These are phyloP conservation scores for Ogataea haglerorum DNA, from an alignment of 805 yeast genomes.

Conservation along the genomic window DNA sequence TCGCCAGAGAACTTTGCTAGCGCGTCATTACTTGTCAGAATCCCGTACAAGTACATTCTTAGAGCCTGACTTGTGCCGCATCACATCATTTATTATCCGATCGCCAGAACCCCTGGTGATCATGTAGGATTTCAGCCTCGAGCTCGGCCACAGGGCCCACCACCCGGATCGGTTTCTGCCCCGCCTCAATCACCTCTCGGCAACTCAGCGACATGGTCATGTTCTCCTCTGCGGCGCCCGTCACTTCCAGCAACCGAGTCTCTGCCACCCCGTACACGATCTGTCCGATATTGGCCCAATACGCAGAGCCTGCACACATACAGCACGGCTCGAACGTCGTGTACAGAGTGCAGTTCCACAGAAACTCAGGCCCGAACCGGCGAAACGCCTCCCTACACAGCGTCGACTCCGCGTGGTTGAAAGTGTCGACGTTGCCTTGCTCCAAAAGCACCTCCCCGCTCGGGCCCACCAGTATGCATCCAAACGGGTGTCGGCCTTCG, in stretches of 20 bases:
- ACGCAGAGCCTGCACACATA: slow-evolving; percentile 31
- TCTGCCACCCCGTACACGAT: slow-evolving; percentile 28
- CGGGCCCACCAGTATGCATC: slow-evolving; percentile 29
- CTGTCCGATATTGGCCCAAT: slow-evolving; percentile 30
- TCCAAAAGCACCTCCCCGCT: slow-evolving; percentile 20
- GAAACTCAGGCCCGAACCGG: slow-evolving; percentile 19
- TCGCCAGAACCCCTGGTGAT: slow-evolving; percentile 27
- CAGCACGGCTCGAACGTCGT: slow-evolving; percentile 33
- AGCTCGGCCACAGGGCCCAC: slow-evolving; percentile 27
- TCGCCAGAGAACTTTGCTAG: not conserved
- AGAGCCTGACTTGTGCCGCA: not conserved
- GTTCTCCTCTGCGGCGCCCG: slow-evolving; percentile 27
- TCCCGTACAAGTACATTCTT: not conserved
- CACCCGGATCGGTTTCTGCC: slow-evolving; percentile 29
- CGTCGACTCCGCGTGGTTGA: slow-evolving; percentile 31
- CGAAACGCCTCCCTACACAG: slow-evolving; percentile 24
- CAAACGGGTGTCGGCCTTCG: slow-evolving; percentile 30
- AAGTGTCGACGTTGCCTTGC: slow-evolving; percentile 30
- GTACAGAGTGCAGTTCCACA: slow-evolving; percentile 30
- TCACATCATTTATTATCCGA: not conserved
- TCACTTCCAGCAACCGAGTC: slow-evolving; percentile 18
- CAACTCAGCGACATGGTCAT: slow-evolving; percentile 27
- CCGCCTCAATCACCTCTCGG: slow-evolving; percentile 19
- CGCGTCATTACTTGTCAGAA: not conserved
- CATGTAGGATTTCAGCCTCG: slow-evolving; percentile 20